Evolutionary conservation across 2,329 filamentous ascomycete species (phyloP), one percentile per base, ranked within the genome.

Genomic region (Colletotrichum sidae): DNA sequence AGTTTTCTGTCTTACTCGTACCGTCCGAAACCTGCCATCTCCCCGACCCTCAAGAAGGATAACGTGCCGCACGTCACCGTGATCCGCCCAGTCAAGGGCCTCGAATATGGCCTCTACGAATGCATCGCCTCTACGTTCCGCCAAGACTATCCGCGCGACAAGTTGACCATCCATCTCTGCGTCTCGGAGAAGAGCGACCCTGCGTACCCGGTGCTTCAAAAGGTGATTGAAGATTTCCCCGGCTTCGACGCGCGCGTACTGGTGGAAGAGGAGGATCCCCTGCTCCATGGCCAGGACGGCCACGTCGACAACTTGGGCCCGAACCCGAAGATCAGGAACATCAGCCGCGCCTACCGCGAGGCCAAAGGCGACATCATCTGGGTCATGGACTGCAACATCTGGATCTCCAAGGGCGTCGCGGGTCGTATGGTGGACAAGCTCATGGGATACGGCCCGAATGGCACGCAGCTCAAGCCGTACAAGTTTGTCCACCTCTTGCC

Each of bases 321-420:
- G 1, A 99, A 99, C 73, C 96, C 96, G n/a, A 99, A 99, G 82
- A 96, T 99, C 71, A 86, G 96, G 55, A 99, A 99, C 76, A 93
- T 98, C 84, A 97, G 94, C 75, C 88, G 93, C 47, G 94, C 93
- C 2, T 99, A 97, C 75, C 84, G 94, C 35, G 94, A 98, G 74
- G 93, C 94, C 2, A 90, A 90, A 69, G 91, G 92, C 1, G 94
- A 97, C 74, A 85, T 98, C 34, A 84, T 99, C 25, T 99, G 96
- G 96, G 90, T 97, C 55, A 86, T 97, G 17, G 96, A 99, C 79
- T 97, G 94, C 81, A 99, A 99, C 73, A 89, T 99, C 55, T 99
- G 96, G 96, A 86, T 97, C 41, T 88, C 88, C 6, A 88, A 83
- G 47, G 92, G 92, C 10, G 92, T 93, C 1, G 88, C 92, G 52